Base-by-base conservation (phyloP, 257 asterid species). In the Solanum tarapatanum region DNA sequence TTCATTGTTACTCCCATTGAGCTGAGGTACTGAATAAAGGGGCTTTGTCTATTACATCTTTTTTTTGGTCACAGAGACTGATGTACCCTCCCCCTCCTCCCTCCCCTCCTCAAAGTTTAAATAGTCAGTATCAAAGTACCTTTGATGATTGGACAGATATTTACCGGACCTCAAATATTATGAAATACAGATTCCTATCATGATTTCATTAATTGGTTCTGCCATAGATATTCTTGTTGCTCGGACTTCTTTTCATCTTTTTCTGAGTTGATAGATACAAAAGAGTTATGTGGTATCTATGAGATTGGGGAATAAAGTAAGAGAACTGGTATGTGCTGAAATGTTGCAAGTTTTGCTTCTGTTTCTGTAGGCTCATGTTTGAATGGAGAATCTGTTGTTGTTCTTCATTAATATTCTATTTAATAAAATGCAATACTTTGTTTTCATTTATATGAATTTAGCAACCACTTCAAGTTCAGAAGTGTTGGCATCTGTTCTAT, bases 1-100 rank as follows among this genome's bases (percentile, higher is more conserved):
- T 94, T 96, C 76, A 89, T 93, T 79, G 98, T 96, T 36, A 96
- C 99, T 82, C 98, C 98, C 8, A 83, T 95, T 86, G 99, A 96
- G 87, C 89, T 96, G 87, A 94, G 99, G 99, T 94, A 87, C 83
- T 37, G 1, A 37, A 12, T 43, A 76, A 2, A 76, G 58, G 11
- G 33, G 11, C 33, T 37, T 75, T 37, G 55, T 21, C 33, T 75
- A 75, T 3, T 58, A 21, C 66, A 58, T 58, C 5, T 58, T 58
- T 21, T 21, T 7, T 58, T 58, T 0, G 11, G 66, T 21, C 26
- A 19, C 66, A 58, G n/a, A 21, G 5, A 58, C 12, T 19, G 24
- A 58, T 58, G 24, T 58, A 21, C 66, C 66, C 26, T 19, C 66
- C 26, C 66, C 26, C 66, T 58, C 66, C 66, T 21, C 66, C 66